Conservation (phyloP, 2,329 filamentous ascomycete genomes). For the Colletotrichum sp. region DNA sequence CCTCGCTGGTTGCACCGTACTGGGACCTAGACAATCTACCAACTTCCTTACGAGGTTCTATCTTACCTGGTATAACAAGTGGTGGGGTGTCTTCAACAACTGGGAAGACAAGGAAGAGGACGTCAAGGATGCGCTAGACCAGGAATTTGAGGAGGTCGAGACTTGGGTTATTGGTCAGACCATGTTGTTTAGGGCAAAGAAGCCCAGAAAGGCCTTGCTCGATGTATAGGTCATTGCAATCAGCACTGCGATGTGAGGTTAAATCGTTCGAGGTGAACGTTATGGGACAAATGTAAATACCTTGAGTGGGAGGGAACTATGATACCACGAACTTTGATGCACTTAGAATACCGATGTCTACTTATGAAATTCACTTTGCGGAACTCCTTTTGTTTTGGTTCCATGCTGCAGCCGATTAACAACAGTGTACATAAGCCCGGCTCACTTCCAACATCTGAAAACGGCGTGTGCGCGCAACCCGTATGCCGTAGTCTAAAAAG, state of each 20-base stretch:
- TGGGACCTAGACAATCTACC: constrained; percentile 33
- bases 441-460: not conserved
- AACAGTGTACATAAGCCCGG: not conserved
- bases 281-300: not conserved
- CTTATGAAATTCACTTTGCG: not conserved
- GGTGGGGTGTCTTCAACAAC: constrained; percentile 42
- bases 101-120: constrained; percentile 38
- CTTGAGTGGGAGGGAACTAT: not conserved
- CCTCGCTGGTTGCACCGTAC: constrained; percentile 41
- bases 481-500: not conserved
- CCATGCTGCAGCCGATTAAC: not conserved
- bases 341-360: not conserved
- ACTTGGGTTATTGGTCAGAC: constrained; percentile 40
- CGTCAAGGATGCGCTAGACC: constrained; percentile 36
- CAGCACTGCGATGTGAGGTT: not conserved
- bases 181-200: constrained; percentile 41
- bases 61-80: constrained; percentile 34
- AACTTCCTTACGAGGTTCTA: constrained; percentile 28
- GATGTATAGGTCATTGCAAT: not conserved
- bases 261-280: not conserved
- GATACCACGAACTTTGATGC: not conserved
- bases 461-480: not conserved
- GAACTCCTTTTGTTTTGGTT: not conserved
- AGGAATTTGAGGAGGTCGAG: constrained; percentile 43
- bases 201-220: constrained; percentile 29